Base-by-base conservation (phyloP, 345 rosid species). In the Populus ilicifolia region DNA sequence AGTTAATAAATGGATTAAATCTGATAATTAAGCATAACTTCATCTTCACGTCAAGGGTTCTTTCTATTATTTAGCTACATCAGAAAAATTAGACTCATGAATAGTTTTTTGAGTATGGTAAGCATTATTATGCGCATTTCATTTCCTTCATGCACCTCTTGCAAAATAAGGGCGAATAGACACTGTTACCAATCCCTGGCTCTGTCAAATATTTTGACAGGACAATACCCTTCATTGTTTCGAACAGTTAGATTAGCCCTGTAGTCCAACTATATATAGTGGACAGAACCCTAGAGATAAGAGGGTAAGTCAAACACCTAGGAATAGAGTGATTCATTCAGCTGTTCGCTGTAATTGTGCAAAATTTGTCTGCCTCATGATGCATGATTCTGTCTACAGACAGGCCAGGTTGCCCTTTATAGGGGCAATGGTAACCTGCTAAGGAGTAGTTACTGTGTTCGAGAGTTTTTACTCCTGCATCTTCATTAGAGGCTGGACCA, bases 251-350 rank as follows among this genome's bases (percentile, higher is more conserved):
- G 72, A 75, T 67, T n/a, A 52, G 11, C 1, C 50, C 76, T 13
- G 0, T 38, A n/a, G 16, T 20, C 10, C 33, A 75, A 41, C 56
- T 25, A 27, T 36, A 64, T 64, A 18, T 43, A 17, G 30, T 5
- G 70, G 70, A 20, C 61, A 41, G 67, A 18, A 74, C 44, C 77
- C 69, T 66, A 35, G 17, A 46, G 41, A 66, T n/a, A 36, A 61
- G 39, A 1, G 4, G 3, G 48, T 11, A 21, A 48, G 54, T 18
- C 73, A 44, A 7, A 18, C 27, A 52, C 20, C 14, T 38, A 38
- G 50, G 23, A n/a, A 8, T 2, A 25, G n/a, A 41, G 41, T 20
- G 63, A 67, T 38, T 62, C 35, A 4, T 56, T 41, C 35, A 8
- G 13, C 2, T 43, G 46, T 23, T 44, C 2, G 67, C 35, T 27